These are phyloP conservation scores for Xylaria palmicola DNA, from an alignment of 495 filamentous ascomycete genomes.

Conservation along the genomic window DNA sequence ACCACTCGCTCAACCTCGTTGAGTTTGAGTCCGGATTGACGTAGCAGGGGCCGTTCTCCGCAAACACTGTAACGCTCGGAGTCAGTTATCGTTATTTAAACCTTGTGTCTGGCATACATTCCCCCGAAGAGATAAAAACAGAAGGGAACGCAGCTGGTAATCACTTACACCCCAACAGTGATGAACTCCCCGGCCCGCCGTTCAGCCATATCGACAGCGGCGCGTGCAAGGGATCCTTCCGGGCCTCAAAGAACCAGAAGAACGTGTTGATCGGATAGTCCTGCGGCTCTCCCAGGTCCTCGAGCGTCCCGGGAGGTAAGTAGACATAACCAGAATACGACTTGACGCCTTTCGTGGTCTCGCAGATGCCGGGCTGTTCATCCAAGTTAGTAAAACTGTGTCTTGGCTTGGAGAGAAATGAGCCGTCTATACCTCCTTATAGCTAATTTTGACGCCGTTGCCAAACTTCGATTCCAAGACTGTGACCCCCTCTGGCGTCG, in stretches of 20 bases:
- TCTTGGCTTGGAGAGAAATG: not conserved
- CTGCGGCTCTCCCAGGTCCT: constrained; percentile 27
- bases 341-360: constrained; percentile 33
- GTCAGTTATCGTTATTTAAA: not conserved
- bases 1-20: constrained; percentile 31
- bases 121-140: no score
- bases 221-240: constrained; percentile 46
- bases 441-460: constrained; percentile 60
- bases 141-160: not conserved
- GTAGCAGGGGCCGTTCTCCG: constrained; percentile 34
- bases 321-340: constrained; percentile 35
- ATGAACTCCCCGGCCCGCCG: constrained; percentile 32
- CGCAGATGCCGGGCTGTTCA: constrained; percentile 31
- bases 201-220: constrained; percentile 35
- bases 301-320: constrained; percentile 26
- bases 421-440: constrained; percentile 54
- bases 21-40: constrained; percentile 35
- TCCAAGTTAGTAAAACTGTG: not conserved
- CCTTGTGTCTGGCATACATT: no score
- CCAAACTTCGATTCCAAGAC: constrained; percentile 57
- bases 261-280: constrained; percentile 36
- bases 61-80: constrained; percentile 15
- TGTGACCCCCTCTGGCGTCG: constrained; percentile 51
- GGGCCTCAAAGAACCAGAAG: constrained; percentile 38
- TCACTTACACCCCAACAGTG: constrained; percentile 21